These are phyloP conservation scores for Tubosaeta sp. DNA, from an alignment of 768 basidiomycete genomes.

Conservation along the genomic window DNA sequence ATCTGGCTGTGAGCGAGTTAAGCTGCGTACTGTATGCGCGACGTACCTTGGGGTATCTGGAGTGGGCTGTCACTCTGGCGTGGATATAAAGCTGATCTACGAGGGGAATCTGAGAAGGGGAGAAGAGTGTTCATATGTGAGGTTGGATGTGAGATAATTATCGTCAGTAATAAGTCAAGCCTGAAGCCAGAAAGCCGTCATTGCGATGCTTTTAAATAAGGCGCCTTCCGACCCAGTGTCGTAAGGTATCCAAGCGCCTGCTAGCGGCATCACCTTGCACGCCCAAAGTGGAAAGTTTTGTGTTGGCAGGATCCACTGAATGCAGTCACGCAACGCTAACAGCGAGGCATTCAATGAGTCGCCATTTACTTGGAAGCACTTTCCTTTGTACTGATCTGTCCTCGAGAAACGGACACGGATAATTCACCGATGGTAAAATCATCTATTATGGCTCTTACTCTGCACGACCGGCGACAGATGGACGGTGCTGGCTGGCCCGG, in stretches of 20 bases:
- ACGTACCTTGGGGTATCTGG: conserved; percentile 11
- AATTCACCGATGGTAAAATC: too few relatives aligned
- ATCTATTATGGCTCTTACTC: too few relatives aligned
- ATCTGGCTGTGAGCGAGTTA: neutral
- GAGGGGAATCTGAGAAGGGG: conserved; percentile 18
- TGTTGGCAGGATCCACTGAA: too few relatives aligned
- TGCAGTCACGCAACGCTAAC: too few relatives aligned
- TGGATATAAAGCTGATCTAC: conserved; percentile 1
- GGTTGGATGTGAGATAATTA: conserved; percentile 3
- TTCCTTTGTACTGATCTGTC: too few relatives aligned
- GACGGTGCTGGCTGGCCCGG: too few relatives aligned
- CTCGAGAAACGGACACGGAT: too few relatives aligned
- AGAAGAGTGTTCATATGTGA: conserved; percentile 13
- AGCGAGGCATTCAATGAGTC: too few relatives aligned
- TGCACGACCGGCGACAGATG: too few relatives aligned
- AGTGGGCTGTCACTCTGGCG: conserved; percentile 2
- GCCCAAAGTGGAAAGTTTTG: conserved; percentile 22
- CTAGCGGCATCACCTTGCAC: conserved; percentile 7
- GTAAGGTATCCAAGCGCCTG: conserved; percentile 11
- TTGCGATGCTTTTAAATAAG: conserved; percentile 15
- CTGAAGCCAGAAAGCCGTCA: neutral
- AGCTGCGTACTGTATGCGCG: neutral
- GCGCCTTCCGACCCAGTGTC: conserved; percentile 15
- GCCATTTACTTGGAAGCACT: too few relatives aligned
- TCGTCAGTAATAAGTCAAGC: conserved; percentile 12